phyloP scores from a whole-genome alignment of 2,329 filamentous ascomycete genomes.

The Cytospora mali region DNA sequence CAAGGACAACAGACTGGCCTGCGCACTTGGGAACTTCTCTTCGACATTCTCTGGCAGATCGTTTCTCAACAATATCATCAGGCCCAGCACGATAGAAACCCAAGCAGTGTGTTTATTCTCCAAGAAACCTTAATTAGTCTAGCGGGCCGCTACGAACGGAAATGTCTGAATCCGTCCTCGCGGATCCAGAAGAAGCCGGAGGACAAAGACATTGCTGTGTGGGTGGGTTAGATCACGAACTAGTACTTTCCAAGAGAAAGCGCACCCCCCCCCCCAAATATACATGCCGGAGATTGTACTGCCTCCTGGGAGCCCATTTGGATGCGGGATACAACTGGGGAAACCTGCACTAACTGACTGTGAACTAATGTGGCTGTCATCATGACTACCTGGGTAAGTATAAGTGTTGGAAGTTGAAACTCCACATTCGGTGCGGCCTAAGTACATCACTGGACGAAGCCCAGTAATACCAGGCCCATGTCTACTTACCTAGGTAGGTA shows the following conservation, averaged over 20 bases:
- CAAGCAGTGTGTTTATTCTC: background rate
- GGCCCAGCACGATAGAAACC: background rate
- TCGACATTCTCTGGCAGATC: background rate
- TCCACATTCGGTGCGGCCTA: background rate
- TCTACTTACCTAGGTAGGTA: background rate
- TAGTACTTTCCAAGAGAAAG: background rate
- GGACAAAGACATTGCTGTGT: background rate
- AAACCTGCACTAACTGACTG: too few species aligned
- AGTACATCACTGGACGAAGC: too few species aligned
- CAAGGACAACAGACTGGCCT: background rate
- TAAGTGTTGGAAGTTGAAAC: background rate
- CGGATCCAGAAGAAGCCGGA: background rate
- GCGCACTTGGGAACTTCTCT: background rate
- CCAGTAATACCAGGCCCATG: background rate
- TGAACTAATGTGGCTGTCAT: too few species aligned
- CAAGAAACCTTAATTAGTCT: background rate
- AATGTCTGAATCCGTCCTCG: background rate
- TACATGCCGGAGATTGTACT: too few species aligned
- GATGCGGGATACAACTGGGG: too few species aligned
- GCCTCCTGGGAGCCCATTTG: too few species aligned
- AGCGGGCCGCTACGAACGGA: background rate
- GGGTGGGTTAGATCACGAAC: background rate
- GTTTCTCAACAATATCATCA: background rate
- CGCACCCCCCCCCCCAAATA: too few species aligned
- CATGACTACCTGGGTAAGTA: too few species aligned